phyloP scores from a whole-genome alignment of 169 alveolate species.

The Plasmodium coatneyi region DNA sequence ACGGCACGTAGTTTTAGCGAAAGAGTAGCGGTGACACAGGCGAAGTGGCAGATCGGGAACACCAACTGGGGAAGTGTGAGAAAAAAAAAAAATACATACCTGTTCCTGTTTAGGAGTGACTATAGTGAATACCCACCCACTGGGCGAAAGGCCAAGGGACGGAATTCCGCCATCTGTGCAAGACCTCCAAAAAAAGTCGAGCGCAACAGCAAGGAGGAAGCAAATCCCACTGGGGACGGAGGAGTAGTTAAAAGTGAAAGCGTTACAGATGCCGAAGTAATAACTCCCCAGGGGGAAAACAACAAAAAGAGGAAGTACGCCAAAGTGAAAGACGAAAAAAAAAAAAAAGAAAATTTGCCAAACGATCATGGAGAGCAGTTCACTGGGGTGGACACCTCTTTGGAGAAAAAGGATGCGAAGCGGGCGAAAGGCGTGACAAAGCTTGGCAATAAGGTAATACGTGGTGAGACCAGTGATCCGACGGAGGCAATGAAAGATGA shows the following conservation, averaged over 20 bases:
- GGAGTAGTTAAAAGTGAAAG: neutral
- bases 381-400: neutral
- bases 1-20: neutral
- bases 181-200: neutral
- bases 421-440: neutral
- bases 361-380: neutral
- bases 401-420: neutral
- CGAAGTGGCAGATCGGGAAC: neutral
- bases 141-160: neutral
- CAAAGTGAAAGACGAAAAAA: neutral
- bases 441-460: neutral
- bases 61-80: neutral
- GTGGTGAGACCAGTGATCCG: neutral
- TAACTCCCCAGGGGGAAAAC: neutral
- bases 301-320: neutral
- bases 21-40: neutral
- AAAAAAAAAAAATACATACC: neutral
- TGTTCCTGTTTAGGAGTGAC: neutral
- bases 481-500: neutral
- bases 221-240: no score
- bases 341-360: neutral
- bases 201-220: neutral
- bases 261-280: neutral
- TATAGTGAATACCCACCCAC: neutral
- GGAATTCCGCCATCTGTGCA: neutral